Percentiles rank a stretch among this genome's conserved stretches.
These are phyloP conservation scores for Neurospora sp. DNA, from an alignment of 495 filamentous ascomycete species.

Conservation along the genomic window DNA sequence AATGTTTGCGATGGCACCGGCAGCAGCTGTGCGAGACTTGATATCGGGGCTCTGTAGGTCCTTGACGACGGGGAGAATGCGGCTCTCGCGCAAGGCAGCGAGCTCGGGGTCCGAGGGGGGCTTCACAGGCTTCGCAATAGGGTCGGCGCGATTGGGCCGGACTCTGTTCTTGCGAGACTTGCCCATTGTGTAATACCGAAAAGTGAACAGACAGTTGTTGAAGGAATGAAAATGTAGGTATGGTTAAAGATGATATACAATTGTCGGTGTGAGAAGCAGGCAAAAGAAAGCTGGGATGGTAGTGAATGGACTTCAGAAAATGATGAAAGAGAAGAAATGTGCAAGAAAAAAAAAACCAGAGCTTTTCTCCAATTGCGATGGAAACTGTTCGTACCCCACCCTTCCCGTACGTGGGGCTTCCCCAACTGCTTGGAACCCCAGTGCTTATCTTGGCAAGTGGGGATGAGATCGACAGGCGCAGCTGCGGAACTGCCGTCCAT, in stretches of 20 bases:
- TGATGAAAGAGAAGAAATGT: neutral
- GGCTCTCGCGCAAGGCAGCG: constrained; percentile 43
- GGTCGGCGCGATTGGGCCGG: constrained; percentile 29
- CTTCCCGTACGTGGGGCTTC: neutral
- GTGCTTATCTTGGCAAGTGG: neutral
- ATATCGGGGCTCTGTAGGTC: constrained; percentile 45
- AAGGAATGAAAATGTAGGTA: neutral
- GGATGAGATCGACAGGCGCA: neutral
- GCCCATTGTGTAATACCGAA: constrained; percentile 20
- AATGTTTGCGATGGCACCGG: constrained; percentile 45
- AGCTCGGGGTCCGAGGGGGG: constrained; percentile 45
- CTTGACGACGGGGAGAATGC: constrained; percentile 46
- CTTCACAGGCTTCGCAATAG: constrained; percentile 40
- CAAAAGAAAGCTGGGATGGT: neutral
- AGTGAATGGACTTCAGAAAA: neutral
- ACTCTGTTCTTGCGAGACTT: constrained; percentile 33
- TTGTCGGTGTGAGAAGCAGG: neutral
- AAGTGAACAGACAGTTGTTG: neutral
- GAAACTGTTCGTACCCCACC: neutral
- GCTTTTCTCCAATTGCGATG: neutral
- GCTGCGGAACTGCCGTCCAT: neutral
- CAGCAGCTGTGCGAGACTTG: constrained; percentile 41
- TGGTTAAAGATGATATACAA: neutral
- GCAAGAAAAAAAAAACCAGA: neutral
- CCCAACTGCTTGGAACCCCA: neutral